phyloP scores from a whole-genome alignment of 176 grass and related monocot genomes.

The Eleusine indica region DNA sequence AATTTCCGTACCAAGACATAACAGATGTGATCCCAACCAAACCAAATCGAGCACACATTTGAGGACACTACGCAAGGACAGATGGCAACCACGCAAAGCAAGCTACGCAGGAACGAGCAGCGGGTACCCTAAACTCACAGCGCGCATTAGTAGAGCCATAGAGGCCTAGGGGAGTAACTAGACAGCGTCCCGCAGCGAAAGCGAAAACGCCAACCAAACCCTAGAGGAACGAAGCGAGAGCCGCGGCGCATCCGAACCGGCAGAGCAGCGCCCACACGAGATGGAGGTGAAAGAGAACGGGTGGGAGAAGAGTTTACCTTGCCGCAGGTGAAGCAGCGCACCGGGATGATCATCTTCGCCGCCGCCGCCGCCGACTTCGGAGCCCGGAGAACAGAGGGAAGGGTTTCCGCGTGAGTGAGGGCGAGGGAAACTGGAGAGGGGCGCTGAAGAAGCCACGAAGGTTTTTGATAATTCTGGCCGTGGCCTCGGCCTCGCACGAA shows the following conservation, averaged over 20 bases:
- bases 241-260: background rate
- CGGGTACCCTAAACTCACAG: background rate
- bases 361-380: slow-evolving; percentile 1
- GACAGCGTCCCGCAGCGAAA: background rate
- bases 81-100: background rate
- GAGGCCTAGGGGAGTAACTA: background rate
- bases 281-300: background rate
- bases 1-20: background rate
- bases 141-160: background rate
- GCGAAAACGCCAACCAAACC: background rate
- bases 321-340: slow-evolving; percentile 94
- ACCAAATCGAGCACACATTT: background rate
- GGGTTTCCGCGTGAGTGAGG: slow-evolving; percentile 5
- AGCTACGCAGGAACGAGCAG: background rate
- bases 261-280: background rate
- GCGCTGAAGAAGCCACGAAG: background rate
- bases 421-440: background rate
- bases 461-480: background rate
- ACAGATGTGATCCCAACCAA: background rate
- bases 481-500: background rate
- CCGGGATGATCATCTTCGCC: slow-evolving; percentile 88
- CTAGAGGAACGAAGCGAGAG: background rate
- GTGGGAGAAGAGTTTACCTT: slow-evolving; percentile 43
- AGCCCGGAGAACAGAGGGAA: background rate
- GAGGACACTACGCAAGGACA: background rate